Evolutionary conservation across 1,139 yeast species (phyloP).

Genomic region (Nakaseomyces bracarensis): DNA sequence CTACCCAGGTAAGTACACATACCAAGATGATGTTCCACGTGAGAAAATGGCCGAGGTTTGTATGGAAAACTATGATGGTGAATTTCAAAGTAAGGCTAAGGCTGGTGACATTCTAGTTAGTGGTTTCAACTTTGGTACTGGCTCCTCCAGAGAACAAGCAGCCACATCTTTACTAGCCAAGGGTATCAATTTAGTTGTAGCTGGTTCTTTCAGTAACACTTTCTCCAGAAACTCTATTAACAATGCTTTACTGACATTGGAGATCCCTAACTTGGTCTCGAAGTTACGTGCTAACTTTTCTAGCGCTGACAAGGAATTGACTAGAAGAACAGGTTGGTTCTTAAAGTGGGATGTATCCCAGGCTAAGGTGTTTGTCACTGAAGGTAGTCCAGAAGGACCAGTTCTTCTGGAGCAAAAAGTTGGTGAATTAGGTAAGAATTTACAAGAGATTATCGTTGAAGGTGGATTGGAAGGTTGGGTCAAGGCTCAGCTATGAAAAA

Average conservation of each 20-base stretch:
- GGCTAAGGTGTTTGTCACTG: conserved; percentile 70
- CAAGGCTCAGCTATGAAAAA: conserved; percentile 52
- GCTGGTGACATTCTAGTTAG: conserved; percentile 85
- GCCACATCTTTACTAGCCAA: conserved; percentile 94
- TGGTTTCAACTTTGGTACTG: conserved; percentile 96
- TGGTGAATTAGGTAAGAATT: conserved; percentile 89
- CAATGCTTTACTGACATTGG: conserved; percentile 87
- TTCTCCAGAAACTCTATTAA: conserved; percentile 92
- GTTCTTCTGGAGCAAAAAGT: conserved; percentile 75
- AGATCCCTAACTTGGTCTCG: conserved; percentile 78
- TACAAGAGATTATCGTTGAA: conserved; percentile 92
- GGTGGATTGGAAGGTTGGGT: conserved; percentile 99
- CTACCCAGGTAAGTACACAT: conserved; percentile 97
- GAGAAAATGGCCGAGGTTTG: conserved; percentile 98
- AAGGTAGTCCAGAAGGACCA: conserved; percentile 44
- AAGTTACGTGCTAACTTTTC: conserved; percentile 62
- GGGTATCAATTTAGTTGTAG: conserved; percentile 84
- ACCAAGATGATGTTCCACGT: conserved; percentile 90
- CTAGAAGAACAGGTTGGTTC: conserved; percentile 91
- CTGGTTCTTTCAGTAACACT: conserved; percentile 96
- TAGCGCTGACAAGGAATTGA: conserved; percentile 52
- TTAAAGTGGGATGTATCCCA: conserved; percentile 88
- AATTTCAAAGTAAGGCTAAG: conserved; percentile 69
- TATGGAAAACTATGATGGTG: conserved; percentile 96
- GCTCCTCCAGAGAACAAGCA: conserved; percentile 98